Base-by-base conservation (phyloP, 805 yeast species). In the Yarrowia alimentaria region DNA sequence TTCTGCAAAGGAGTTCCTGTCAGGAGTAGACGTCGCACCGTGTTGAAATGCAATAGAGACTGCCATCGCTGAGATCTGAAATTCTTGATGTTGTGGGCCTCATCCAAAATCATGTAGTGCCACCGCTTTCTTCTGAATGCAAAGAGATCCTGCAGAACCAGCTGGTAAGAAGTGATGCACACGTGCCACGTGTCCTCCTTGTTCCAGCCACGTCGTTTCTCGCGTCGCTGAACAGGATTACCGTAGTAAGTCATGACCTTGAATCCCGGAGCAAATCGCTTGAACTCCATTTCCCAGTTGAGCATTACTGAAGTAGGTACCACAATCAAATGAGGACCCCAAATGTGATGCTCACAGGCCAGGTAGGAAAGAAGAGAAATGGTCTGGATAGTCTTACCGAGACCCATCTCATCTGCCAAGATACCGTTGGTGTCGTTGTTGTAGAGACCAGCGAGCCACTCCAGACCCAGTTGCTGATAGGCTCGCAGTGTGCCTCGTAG, bases 281-380 rank as follows among this genome's bases (percentile, higher is more conserved):
- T 93, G 69, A 93, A 90, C 63, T 93, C 99, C 97, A 94, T 91
- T 65, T 93, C 99, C 99, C 99, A 93, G 63, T 93, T 93, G 50
- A 93, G 77, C 81, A 93, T 81, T 6, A 93, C 99, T 12, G 96
- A 87, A 0, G 99, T 93, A 4, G 99, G 99, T 4, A 93, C 99
- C 54, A 93, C 82, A 68, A 93, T 90, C 51, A 93, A 71, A 70
- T 93, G 99, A 0, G 99, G 99, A 0, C 99, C 99, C 99, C 99
- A 93, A 13, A 83, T 78, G 54, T 86, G 85, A 61, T 90, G 90
- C 60, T 84, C 95, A 60, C 96, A 88, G 0, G 99, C 99, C 48
- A 93, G 70, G 64, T 90, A 90, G 0, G 94, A 75, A 14, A 93
- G 68, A 32, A 93, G 68, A 0, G 97, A 79, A 48, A 93, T 93